Conservation (phyloP, 495 filamentous ascomycete species). For the Penicillium macrosclerotiorum region DNA sequence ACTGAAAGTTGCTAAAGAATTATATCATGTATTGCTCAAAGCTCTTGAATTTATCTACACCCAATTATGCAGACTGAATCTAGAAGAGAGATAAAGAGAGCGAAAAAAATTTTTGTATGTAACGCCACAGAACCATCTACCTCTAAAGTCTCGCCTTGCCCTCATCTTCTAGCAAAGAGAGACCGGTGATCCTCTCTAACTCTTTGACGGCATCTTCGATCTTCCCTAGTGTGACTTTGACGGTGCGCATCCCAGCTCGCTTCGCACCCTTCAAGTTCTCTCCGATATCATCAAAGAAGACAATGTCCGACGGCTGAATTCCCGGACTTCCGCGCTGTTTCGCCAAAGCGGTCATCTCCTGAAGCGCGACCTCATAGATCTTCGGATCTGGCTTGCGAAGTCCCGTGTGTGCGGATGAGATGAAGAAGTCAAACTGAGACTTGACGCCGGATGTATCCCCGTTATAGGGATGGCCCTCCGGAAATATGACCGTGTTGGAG, state of each 20-base stretch:
- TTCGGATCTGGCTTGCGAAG: slow-evolving; percentile 80
- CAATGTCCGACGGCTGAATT: slow-evolving; percentile 62
- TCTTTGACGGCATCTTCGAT: slow-evolving; percentile 73
- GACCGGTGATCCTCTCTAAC: slow-evolving; percentile 58
- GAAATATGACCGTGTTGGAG: slow-evolving; percentile 85
- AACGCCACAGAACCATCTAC: neutral
- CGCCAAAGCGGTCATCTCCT: slow-evolving; percentile 59
- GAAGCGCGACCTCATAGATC: slow-evolving; percentile 75
- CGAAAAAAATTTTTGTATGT: neutral
- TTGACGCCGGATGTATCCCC: slow-evolving; percentile 47
- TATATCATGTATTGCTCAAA: too few relatives aligned
- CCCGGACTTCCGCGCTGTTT: slow-evolving; percentile 52
- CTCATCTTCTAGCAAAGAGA: slow-evolving; percentile 49
- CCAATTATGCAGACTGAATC: too few relatives aligned
- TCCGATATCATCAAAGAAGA: slow-evolving; percentile 96
- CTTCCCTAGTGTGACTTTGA: slow-evolving; percentile 79
- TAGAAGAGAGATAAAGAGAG: neutral
- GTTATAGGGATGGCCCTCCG: slow-evolving; percentile 60
- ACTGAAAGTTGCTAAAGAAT: too few relatives aligned
- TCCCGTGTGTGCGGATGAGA: slow-evolving; percentile 81
- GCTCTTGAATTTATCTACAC: neutral
- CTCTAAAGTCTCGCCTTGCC: slow-evolving; percentile 39
- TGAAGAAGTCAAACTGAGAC: slow-evolving; percentile 74
- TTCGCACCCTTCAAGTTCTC: slow-evolving; percentile 84
- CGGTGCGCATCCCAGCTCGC: slow-evolving; percentile 70